Percentiles rank a stretch among this genome's conserved stretches.
These are phyloP conservation scores for Breynia disticha DNA, from an alignment of 441 rosid species.

Conservation along the genomic window DNA sequence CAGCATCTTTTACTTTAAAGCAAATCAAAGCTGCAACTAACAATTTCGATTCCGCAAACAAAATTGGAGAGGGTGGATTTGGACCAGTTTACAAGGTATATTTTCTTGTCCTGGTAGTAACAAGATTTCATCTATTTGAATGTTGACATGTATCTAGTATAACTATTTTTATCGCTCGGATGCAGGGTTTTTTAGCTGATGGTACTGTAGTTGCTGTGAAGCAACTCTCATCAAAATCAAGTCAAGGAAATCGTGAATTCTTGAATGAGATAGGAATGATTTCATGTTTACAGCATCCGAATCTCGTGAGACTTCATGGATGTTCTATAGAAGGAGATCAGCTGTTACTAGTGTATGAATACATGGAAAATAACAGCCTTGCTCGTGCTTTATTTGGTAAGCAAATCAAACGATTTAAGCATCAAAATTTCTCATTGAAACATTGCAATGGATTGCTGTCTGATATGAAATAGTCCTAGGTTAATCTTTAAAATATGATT, in stretches of 20 bases:
- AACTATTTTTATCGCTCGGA: too few species aligned
- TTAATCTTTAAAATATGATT: too few species aligned
- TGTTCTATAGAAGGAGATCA: conserved; percentile 50
- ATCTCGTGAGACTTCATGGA: conserved; percentile 50
- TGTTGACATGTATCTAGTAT: neutral
- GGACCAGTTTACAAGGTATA: conserved; percentile 29
- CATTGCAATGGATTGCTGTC: too few species aligned
- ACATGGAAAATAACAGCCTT: conserved; percentile 51
- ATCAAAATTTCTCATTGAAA: too few species aligned
- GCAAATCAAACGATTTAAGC: conserved; percentile 4
- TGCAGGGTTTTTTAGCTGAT: conserved; percentile 52
- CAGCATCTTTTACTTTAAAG: conserved; percentile 23
- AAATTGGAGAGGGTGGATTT: conserved; percentile 34
- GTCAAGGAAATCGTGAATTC: conserved; percentile 78
- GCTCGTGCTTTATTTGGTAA: conserved; percentile 45
- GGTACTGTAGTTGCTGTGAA: conserved; percentile 66
- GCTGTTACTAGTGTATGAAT: conserved; percentile 44
- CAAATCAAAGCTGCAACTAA: conserved; percentile 27
- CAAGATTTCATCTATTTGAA: neutral
- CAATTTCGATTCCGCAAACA: conserved; percentile 20
- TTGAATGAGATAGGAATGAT: conserved; percentile 73
- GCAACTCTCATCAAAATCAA: conserved; percentile 72
- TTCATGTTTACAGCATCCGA: conserved; percentile 43
- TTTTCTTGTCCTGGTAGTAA: neutral
- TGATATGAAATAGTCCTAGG: too few species aligned